Percentiles rank a stretch among this genome's conserved stretches.
Conservation (phyloP, 1,284 basidiomycete species). For the Sphagnurus paluster region DNA sequence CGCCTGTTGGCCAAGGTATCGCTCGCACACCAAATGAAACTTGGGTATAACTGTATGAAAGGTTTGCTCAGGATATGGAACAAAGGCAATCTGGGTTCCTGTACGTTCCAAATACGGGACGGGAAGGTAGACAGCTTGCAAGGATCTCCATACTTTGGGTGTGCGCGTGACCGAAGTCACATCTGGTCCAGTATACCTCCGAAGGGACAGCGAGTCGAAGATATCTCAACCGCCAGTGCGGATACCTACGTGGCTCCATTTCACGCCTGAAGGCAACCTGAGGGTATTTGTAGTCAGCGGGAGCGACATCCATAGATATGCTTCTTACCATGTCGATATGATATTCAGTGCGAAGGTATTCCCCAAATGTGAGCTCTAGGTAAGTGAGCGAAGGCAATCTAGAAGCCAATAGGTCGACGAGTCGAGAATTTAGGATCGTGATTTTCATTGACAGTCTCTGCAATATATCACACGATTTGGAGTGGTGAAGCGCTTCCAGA, state of each 20-base stretch:
- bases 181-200: neutral
- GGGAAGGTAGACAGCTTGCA: neutral
- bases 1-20: too few relatives aligned
- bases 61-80: too few relatives aligned
- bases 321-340: neutral
- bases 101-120: neutral
- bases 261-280: neutral
- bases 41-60: too few relatives aligned
- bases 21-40: too few relatives aligned
- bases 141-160: neutral
- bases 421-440: neutral
- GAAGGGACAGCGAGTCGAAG: neutral
- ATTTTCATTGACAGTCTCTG: neutral
- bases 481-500: neutral
- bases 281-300: neutral
- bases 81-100: too few relatives aligned
- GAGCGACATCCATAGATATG: neutral
- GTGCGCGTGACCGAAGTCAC: neutral
- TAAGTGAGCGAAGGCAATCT: neutral
- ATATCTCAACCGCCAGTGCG: neutral
- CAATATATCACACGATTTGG: too few relatives aligned
- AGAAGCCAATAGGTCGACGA: neutral
- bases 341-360: neutral
- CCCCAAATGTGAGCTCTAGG: neutral
- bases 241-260: neutral